These are phyloP conservation scores for Kazachstania bromeliacearum DNA, from an alignment of 805 yeast genomes.

Conservation along the genomic window DNA sequence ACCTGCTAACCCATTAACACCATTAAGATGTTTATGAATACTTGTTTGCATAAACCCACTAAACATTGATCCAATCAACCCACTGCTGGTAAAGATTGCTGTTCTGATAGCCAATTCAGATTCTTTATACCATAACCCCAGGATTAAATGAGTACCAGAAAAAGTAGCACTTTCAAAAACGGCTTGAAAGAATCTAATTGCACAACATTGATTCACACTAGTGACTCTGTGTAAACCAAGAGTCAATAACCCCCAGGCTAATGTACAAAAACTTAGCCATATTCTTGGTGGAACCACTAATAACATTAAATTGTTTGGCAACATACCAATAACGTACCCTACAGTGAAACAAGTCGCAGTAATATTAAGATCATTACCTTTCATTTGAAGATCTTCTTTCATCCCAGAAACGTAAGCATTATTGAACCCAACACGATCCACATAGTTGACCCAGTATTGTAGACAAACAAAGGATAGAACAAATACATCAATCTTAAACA, in stretches of 20 bases:
- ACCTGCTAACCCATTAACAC: constrained; percentile 42
- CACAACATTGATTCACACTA: constrained; percentile 42
- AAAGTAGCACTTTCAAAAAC: constrained; percentile 51
- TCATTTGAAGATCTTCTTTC: constrained; percentile 44
- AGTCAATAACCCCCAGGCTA: constrained; percentile 50
- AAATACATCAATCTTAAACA: constrained; percentile 26
- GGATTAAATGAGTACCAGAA: constrained; percentile 43
- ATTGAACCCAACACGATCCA: constrained; percentile 46
- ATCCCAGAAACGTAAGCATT: constrained; percentile 62
- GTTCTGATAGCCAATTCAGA: constrained; percentile 41
- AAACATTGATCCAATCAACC: constrained; percentile 45
- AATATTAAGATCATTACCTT: constrained; percentile 41
- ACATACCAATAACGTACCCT: constrained; percentile 52
- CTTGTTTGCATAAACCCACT: constrained; percentile 52
- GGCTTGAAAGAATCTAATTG: constrained; percentile 51
- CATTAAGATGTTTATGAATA: constrained; percentile 38
- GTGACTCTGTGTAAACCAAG: constrained; percentile 42
- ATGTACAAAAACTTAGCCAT: constrained; percentile 45
- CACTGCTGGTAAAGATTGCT: constrained; percentile 47
- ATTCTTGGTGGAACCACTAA: constrained; percentile 45
- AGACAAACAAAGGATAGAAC: constrained; percentile 28
- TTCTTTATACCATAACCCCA: constrained; percentile 46
- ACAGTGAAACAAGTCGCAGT: constrained; percentile 48
- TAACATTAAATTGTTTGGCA: constrained; percentile 50
- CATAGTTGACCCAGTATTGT: constrained; percentile 39